phyloP scores from a whole-genome alignment of 106 monocot species.

The Agapanthus africanus region DNA sequence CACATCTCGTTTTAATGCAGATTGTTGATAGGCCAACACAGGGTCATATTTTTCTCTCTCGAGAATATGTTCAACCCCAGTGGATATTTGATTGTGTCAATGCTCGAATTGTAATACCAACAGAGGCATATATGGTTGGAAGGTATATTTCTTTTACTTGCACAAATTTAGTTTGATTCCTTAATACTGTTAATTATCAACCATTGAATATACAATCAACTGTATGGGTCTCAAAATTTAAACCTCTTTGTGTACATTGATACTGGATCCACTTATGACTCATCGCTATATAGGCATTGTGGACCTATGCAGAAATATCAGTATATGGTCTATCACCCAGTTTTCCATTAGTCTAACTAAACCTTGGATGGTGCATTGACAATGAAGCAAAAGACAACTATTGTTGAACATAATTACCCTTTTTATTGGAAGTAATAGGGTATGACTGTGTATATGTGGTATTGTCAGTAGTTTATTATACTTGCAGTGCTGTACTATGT shows the following conservation, averaged over 20 bases:
- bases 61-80: slow-evolving; percentile 94
- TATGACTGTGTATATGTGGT: too few species aligned
- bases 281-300: too few species aligned
- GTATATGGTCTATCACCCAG: not conserved
- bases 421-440: not conserved
- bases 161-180: not conserved
- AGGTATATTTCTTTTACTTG: slow-evolving; percentile 41
- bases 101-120: slow-evolving; percentile 70
- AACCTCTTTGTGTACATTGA: not conserved
- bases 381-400: not conserved
- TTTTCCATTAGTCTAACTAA: too few species aligned
- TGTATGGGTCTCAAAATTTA: not conserved
- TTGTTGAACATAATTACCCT: slow-evolving; percentile 1
- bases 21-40: slow-evolving; percentile 94
- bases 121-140: slow-evolving; percentile 78
- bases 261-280: not conserved
- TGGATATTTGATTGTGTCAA: slow-evolving; percentile 97
- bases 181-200: not conserved
- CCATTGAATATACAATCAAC: too few species aligned
- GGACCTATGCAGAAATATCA: too few species aligned
- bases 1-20: slow-evolving; percentile 23
- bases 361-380: not conserved
- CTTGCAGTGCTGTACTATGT: too few species aligned
- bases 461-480: not conserved
- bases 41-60: slow-evolving; percentile 89